Evolutionary conservation across 768 basidiomycete species (phyloP), one percentile per base, ranked within the genome.

Genomic region (Pulveroboletus sp.): DNA sequence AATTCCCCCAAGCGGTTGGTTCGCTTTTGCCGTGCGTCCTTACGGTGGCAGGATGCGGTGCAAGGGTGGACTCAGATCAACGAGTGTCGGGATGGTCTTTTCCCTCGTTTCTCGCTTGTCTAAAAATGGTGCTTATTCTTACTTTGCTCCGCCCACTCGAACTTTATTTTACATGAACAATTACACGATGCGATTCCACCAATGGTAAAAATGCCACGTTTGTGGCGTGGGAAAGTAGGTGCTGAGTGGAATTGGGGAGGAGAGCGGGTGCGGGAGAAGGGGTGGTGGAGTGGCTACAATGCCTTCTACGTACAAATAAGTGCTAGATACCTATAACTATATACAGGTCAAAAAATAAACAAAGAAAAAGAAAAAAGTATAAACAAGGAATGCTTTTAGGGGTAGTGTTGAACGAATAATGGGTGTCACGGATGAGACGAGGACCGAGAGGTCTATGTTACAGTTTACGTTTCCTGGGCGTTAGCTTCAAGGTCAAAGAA

Each of bases 301-400:
- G 33, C 29, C 23, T 20, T 61, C 61, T 63, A 53, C 41, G 29
- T 29, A 53, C 36, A 40, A 36, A 27, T 43, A 40, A 36, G 23
- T 43, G 40, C 56, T 62, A 62, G 51, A 64, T 66, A 64, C 19
- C 42, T 53, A 64, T 64, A 64, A 64, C 65, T 64, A 67, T 64
- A 59, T 62, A 65, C 60, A 62, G 25, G 32, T 14, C 29, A 46
- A 40, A 33, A 44, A 47, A 36, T n/a, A n/a, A n/a, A n/a, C n/a
- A 37, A 27, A 9, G 25, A 27, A 27, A 9, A 27, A 29, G 27
- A 29, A 29, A 29, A 29, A 29, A 29, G 45, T 52, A 52, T 50
- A 48, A 45, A 42, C 44, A 37, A 36, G 16, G n/a, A 20, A 36
- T 37, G 24, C 32, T 20, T 25, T 32, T 48, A 32, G 48, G 35